Conservation (phyloP, 148 eudicot genomes). For the Fallopia convolvulus region DNA sequence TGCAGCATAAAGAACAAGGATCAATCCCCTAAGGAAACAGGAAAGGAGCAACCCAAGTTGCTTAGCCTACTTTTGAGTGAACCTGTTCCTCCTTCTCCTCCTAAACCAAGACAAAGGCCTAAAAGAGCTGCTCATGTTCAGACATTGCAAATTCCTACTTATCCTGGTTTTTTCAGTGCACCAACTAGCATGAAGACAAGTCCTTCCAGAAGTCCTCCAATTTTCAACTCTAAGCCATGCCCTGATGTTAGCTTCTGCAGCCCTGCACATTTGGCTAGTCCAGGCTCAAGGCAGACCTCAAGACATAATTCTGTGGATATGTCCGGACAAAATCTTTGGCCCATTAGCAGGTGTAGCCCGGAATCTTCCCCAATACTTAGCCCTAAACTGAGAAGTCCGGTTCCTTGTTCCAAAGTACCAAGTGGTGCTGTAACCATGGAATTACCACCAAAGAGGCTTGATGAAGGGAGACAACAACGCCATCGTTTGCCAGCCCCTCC, state of each 20-base stretch:
- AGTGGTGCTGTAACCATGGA: slow-evolving; percentile 30
- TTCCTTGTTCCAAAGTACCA: slow-evolving; percentile 32
- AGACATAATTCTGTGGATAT: slow-evolving; percentile 31
- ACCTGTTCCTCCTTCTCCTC: slow-evolving; percentile 16
- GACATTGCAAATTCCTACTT: slow-evolving; percentile 24
- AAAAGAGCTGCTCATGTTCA: slow-evolving; percentile 18
- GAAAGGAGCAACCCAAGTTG: slow-evolving; percentile 21
- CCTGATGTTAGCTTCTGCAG: slow-evolving; percentile 5
- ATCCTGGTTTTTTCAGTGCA: slow-evolving; percentile 23
- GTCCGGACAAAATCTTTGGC: slow-evolving; percentile 28
- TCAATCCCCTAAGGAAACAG: slow-evolving; percentile 8
- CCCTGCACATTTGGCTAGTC: slow-evolving; percentile 23
- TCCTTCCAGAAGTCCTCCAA: slow-evolving; percentile 28
- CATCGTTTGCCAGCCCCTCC: slow-evolving; percentile 17
- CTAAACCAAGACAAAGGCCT: slow-evolving; percentile 18
- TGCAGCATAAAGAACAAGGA: slow-evolving; percentile 21
- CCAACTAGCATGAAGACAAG: slow-evolving; percentile 32
- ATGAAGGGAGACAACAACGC: slow-evolving; percentile 27
- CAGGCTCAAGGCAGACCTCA: slow-evolving; percentile 30
- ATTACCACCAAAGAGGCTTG: slow-evolving; percentile 18
- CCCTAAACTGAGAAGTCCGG: slow-evolving; percentile 36
- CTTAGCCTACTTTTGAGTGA: slow-evolving; percentile 13
- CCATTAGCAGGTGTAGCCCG: slow-evolving; percentile 34
- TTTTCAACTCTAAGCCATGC: slow-evolving; percentile 14
- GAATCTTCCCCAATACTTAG: slow-evolving; percentile 35